Percentiles rank a stretch among this genome's conserved stretches.
Conservation (phyloP, 371 early-diverging fungal genomes). For the Mortierella sp. region DNA sequence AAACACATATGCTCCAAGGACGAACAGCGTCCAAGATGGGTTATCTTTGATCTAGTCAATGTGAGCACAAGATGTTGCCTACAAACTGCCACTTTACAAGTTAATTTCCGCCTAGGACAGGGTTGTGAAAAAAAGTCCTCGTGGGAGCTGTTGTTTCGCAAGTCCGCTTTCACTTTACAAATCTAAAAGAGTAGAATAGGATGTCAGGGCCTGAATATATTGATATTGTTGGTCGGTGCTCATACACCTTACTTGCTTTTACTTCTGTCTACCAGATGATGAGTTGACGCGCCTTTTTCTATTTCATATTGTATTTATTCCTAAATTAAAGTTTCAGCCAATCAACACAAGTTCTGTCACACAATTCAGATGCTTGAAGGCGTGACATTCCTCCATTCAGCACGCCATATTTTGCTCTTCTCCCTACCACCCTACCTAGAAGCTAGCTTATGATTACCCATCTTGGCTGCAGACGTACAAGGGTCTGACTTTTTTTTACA, state of each 20-base stretch:
- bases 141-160: neutral
- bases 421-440: neutral
- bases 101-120: neutral
- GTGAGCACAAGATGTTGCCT: too few species aligned
- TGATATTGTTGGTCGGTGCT: conserved; percentile 1
- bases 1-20: too few species aligned
- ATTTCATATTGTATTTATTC: neutral
- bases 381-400: conserved; percentile 22
- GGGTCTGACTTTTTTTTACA: neutral
- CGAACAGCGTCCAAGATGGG: too few species aligned
- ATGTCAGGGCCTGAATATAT: neutral
- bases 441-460: neutral
- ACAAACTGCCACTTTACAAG: neutral
- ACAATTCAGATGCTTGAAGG: conserved; percentile 23
- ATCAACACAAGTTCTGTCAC: conserved; percentile 2
- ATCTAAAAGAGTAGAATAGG: too few species aligned
- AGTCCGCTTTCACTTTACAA: neutral
- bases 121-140: neutral
- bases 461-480: too few species aligned
- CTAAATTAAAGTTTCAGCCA: conserved; percentile 13
- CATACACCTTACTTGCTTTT: neutral
- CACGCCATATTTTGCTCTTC: conserved; percentile 20
- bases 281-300: neutral
- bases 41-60: too few species aligned
- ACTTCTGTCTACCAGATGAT: neutral